A percentile compares a stretch with the other conserved stretches of the same genome.
These are phyloP conservation scores for Vigna trinervia DNA, from an alignment of 306 rosid species.

Conservation along the genomic window DNA sequence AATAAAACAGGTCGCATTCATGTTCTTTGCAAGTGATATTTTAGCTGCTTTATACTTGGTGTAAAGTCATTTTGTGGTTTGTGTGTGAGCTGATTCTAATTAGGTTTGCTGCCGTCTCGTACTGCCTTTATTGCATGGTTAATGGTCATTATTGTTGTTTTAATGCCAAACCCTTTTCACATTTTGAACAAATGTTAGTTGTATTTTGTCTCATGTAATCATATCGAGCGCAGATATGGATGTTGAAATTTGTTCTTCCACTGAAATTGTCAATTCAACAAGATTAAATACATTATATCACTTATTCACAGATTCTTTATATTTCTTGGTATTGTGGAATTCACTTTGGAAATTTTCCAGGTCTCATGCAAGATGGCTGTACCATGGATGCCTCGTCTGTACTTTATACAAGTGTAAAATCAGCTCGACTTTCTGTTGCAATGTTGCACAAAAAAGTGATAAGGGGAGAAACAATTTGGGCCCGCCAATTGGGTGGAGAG, in stretches of 20 bases:
- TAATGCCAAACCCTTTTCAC: conserved; percentile 18
- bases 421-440: conserved; percentile 87
- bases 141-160: background rate
- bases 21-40: conserved; percentile 30
- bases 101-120: conserved; percentile 19
- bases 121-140: background rate
- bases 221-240: conserved; percentile 19
- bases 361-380: conserved; percentile 93
- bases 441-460: conserved; percentile 72
- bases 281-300: conserved; percentile 18
- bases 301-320: conserved; percentile 23
- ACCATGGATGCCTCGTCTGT: conserved; percentile 85
- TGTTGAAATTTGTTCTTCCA: conserved; percentile 27
- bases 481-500: conserved; percentile 98
- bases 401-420: conserved; percentile 85
- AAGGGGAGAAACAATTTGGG: conserved; percentile 83
- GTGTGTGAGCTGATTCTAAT: conserved; percentile 2
- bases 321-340: conserved; percentile 24
- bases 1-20: background rate
- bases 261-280: conserved; percentile 18
- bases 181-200: conserved; percentile 10
- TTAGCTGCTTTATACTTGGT: conserved; percentile 19
- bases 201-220: conserved; percentile 14
- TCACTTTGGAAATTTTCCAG: conserved; percentile 56
- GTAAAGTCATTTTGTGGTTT: conserved; percentile 9